These are phyloP conservation scores for Talaromyces sp. DNA, from an alignment of 2,329 filamentous ascomycete genomes.

Conservation along the genomic window DNA sequence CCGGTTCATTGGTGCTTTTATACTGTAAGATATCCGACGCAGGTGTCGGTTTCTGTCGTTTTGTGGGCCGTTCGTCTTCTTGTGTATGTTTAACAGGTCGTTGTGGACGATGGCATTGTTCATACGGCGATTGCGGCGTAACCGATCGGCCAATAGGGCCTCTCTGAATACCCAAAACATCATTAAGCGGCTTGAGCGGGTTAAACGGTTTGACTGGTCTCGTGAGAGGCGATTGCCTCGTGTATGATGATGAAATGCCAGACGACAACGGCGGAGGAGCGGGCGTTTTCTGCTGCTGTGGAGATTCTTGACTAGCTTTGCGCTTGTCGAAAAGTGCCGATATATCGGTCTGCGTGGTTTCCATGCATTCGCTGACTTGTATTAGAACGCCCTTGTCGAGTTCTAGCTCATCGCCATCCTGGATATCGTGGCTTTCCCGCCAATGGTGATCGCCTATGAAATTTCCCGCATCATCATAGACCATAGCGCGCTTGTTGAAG, in stretches of 20 bases:
- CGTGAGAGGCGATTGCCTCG: conserved; percentile 21
- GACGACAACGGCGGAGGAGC: conserved; percentile 35
- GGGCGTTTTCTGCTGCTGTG: conserved; percentile 21
- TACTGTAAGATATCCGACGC: conserved; percentile 15
- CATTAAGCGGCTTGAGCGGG: conserved; percentile 56
- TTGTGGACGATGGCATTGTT: conserved; percentile 32
- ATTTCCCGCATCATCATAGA: conserved; percentile 75
- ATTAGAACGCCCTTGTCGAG: conserved; percentile 74
- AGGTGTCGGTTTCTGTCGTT: conserved; percentile 28
- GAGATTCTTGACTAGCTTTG: conserved; percentile 37
- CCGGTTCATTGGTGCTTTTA: conserved; percentile 8
- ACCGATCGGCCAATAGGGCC: conserved; percentile 60
- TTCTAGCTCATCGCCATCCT: conserved; percentile 75
- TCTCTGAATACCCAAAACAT: conserved; percentile 60
- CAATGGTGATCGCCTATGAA: conserved; percentile 82
- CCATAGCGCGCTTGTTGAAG: conserved; percentile 88
- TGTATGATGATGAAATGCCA: conserved; percentile 27
- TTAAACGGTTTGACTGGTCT: conserved; percentile 24
- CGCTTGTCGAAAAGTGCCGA: conserved; percentile 68
- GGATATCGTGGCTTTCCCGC: conserved; percentile 62
- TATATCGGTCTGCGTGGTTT: conserved; percentile 69
- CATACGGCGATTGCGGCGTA: conserved; percentile 60
- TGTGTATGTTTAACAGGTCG: conserved; percentile 6
- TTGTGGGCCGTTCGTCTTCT: conserved; percentile 25
- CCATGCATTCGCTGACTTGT: conserved; percentile 72